Evolutionary conservation across 177 flowering plant genomes (phyloP).

Genomic region (Vitis hybrid): DNA sequence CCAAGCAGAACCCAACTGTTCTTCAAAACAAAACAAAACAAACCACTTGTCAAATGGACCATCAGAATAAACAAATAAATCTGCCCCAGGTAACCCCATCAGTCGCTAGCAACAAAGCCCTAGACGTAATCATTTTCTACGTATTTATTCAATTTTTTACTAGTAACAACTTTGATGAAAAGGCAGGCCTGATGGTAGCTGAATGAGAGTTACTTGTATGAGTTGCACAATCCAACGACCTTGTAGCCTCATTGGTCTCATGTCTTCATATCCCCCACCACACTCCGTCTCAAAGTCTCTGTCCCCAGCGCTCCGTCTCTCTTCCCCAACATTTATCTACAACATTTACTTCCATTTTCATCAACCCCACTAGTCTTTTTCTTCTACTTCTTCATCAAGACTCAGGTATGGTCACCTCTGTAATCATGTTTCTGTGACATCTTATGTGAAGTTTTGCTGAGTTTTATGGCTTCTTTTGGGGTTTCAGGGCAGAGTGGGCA

Average conservation of each 20-base stretch:
- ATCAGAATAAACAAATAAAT: slow-evolving; percentile 4
- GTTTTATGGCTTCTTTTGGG: too few species aligned
- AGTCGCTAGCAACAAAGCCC: neutral
- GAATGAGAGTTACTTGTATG: slow-evolving; percentile 5
- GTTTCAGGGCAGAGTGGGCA: neutral
- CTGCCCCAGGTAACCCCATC: slow-evolving; percentile 21
- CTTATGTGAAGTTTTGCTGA: too few species aligned
- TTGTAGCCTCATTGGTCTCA: neutral
- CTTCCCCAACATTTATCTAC: neutral
- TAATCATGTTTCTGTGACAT: too few species aligned
- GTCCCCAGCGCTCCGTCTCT: neutral
- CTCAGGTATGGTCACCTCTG: too few species aligned
- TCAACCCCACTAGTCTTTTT: neutral
- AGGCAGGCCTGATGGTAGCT: slow-evolving; percentile 17
- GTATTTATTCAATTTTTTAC: neutral
- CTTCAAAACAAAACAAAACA: neutral
- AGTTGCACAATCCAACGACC: slow-evolving; percentile 6
- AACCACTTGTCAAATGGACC: slow-evolving; percentile 8
- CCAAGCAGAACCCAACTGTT: neutral
- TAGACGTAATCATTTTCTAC: slow-evolving; percentile 11
- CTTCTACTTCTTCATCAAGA: too few species aligned
- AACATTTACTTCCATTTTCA: neutral
- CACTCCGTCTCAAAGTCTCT: neutral
- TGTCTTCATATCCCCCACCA: slow-evolving; percentile 6
- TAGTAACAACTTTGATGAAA: slow-evolving; percentile 20